These are phyloP conservation scores for Curvularia lunata DNA, from an alignment of 2,329 filamentous ascomycete species.

Conservation along the genomic window DNA sequence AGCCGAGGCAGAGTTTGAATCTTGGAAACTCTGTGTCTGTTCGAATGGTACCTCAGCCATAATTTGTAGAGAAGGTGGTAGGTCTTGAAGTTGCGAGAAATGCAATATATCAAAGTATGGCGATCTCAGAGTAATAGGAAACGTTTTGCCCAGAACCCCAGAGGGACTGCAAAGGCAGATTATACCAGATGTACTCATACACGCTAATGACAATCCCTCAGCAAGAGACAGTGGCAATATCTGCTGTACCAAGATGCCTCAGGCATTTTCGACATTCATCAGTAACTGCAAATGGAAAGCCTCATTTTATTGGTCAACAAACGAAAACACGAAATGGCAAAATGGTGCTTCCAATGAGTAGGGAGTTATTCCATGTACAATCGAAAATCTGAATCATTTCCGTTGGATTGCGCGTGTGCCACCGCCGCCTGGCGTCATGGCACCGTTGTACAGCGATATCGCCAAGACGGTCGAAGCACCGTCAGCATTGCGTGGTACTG, in stretches of 20 bases:
- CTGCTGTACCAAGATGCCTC: conserved; percentile 8
- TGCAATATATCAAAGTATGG: background rate
- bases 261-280: background rate
- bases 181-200: background rate
- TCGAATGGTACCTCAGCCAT: conserved; percentile 22
- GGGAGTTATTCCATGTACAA: conserved; percentile 29
- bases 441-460: conserved; percentile 44
- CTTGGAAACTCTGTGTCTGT: conserved; percentile 17
- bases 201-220: background rate
- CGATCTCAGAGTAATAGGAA: background rate
- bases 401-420: conserved; percentile 36
- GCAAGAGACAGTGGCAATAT: background rate
- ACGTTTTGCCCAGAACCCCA: background rate
- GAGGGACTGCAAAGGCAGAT: background rate
- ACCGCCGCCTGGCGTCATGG: conserved; percentile 30
- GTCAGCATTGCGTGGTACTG: conserved; percentile 34
- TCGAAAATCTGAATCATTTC: conserved; percentile 32
- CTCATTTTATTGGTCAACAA: conserved; percentile 31
- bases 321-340: conserved; percentile 21
- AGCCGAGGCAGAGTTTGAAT: conserved; percentile 11
- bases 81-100: background rate
- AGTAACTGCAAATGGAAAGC: conserved; percentile 31
- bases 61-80: background rate
- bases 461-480: conserved; percentile 40
- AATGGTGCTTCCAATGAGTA: conserved; percentile 24